phyloP scores from a whole-genome alignment of 2,329 filamentous ascomycete genomes.

The Colletotrichum melonis region DNA sequence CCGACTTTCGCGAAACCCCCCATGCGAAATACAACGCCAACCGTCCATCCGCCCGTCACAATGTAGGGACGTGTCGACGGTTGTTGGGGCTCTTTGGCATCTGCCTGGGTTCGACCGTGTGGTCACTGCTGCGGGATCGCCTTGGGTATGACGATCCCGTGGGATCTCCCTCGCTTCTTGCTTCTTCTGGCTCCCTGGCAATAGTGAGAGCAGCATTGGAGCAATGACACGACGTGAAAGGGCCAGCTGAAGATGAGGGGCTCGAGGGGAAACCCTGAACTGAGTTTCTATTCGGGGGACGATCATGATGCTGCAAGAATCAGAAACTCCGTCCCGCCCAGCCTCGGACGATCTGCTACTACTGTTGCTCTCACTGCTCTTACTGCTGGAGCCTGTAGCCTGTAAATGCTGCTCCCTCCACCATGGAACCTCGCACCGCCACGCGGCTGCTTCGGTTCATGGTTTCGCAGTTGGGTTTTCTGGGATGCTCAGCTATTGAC shows the following conservation, averaged over 20 bases:
- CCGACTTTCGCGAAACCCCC: not conserved
- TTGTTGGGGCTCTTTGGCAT: slow-evolving; percentile 5
- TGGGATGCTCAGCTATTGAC: not conserved
- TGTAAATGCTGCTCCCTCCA: not conserved
- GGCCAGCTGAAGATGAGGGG: slow-evolving; percentile 30
- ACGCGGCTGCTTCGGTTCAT: slow-evolving; percentile 20
- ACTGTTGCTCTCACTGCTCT: slow-evolving; percentile 7
- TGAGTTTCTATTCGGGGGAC: slow-evolving; percentile 21
- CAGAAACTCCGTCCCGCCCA: slow-evolving; percentile 18
- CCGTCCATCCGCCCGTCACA: slow-evolving; percentile 3
- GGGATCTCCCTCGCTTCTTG: slow-evolving; percentile 27
- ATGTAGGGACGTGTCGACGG: not conserved
- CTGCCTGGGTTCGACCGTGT: not conserved
- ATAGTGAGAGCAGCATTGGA: slow-evolving; percentile 3
- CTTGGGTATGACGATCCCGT: slow-evolving; percentile 32
- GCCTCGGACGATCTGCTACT: slow-evolving; percentile 2
- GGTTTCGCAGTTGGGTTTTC: slow-evolving; percentile 11
- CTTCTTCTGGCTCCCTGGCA: slow-evolving; percentile 23
- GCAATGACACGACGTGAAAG: not conserved
- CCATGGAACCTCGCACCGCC: slow-evolving; percentile 1
- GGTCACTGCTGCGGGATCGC: slow-evolving; percentile 9
- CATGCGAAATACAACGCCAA: slow-evolving; percentile 11
- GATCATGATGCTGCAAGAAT: slow-evolving; percentile 26
- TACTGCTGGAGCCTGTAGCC: not conserved
- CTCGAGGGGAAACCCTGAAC: slow-evolving; percentile 32